Percentiles rank a stretch among this genome's conserved stretches.
Conservation (phyloP, 306 rosid genomes). For the Cajanus cajan region DNA sequence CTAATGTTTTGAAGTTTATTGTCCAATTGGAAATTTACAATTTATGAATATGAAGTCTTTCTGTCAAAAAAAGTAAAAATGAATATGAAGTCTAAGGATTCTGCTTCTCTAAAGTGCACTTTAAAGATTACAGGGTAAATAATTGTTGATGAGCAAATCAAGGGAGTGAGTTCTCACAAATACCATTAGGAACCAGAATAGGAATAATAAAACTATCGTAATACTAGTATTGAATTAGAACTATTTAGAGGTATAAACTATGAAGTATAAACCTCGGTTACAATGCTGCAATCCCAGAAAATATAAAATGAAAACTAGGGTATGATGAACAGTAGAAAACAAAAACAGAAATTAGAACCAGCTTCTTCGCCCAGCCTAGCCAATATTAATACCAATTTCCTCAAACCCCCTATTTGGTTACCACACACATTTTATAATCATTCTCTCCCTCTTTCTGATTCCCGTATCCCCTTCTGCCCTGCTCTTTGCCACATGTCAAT, state of each 20-base stretch:
- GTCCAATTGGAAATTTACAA: slow-evolving; percentile 12
- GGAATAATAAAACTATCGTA: not conserved
- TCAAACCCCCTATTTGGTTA: not conserved
- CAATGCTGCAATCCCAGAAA: not conserved
- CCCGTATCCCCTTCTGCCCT: too few species aligned
- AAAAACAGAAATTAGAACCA: not conserved
- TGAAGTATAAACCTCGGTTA: not conserved
- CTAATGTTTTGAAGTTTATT: slow-evolving; percentile 20
- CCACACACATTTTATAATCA: not conserved
- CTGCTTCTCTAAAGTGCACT: slow-evolving; percentile 5
- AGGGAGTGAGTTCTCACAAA: slow-evolving; percentile 24
- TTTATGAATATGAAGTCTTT: slow-evolving; percentile 4
- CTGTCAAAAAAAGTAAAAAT: too few species aligned
- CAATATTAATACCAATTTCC: not conserved
- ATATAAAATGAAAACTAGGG: not conserved
- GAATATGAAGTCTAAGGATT: slow-evolving; percentile 15
- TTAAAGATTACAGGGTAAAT: slow-evolving; percentile 3
- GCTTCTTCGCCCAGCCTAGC: not conserved
- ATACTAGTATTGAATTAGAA: not conserved
- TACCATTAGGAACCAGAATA: not conserved
- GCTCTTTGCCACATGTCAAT: not conserved
- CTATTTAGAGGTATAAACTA: not conserved
- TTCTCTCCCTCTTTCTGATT: not conserved
- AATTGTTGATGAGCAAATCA: slow-evolving; percentile 18
- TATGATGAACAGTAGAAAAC: not conserved